These are phyloP conservation scores for Quillaja saponaria DNA, from an alignment of 306 rosid species.

Conservation along the genomic window DNA sequence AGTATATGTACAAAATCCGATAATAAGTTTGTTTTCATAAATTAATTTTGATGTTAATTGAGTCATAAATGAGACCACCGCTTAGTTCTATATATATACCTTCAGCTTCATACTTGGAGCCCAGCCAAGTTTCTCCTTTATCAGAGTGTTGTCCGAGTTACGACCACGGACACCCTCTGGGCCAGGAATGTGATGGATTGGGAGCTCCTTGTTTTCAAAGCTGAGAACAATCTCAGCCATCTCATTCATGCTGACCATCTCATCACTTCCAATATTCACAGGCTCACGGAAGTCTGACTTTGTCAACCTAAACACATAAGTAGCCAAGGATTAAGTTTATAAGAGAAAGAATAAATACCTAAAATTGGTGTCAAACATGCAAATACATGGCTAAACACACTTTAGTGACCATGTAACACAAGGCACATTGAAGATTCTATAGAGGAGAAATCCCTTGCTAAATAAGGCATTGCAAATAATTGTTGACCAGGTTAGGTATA, in stretches of 20 bases:
- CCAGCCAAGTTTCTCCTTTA: constrained; percentile 98
- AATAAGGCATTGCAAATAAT: constrained; percentile 13
- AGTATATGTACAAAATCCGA: not conserved
- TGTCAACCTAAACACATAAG: constrained; percentile 62
- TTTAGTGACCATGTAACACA: not conserved
- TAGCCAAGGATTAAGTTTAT: not conserved
- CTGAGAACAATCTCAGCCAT: constrained; percentile 96
- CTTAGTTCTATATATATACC: constrained; percentile 45
- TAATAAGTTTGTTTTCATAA: not conserved
- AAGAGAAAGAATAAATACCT: constrained; percentile 8
- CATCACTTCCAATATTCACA: constrained; percentile 96
- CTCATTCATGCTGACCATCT: constrained; percentile 99
- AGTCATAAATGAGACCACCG: not conserved
- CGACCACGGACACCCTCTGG: constrained; percentile 99
- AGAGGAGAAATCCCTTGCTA: not conserved
- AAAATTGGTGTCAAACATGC: not conserved
- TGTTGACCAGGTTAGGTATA: not conserved
- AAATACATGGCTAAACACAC: not conserved
- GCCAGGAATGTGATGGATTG: constrained; percentile 93
- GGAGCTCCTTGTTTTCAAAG: constrained; percentile 79
- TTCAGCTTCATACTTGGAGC: constrained; percentile 96
- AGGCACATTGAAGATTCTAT: constrained; percentile 8
- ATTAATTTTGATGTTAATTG: not conserved
- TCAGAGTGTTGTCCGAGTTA: constrained; percentile 92
- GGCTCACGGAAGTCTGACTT: constrained; percentile 97